Percentiles rank a stretch among this genome's conserved stretches.
Evolutionary conservation across 2,329 filamentous ascomycete species (phyloP).

Genomic region (Curvularia spicifera): DNA sequence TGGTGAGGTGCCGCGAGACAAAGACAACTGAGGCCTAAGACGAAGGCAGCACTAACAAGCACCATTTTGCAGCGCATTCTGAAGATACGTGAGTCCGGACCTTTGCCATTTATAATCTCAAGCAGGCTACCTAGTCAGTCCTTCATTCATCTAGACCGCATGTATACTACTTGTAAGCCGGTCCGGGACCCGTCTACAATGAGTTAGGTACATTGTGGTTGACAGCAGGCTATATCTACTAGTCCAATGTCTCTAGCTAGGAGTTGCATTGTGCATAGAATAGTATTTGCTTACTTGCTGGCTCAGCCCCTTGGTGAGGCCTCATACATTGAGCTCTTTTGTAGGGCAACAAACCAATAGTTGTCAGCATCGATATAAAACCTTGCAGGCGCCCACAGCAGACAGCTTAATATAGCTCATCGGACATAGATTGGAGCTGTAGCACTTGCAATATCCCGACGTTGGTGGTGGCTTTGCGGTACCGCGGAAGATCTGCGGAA

Average conservation of each 20-base stretch:
- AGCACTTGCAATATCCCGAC: slow-evolving; percentile 6
- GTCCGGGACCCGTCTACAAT: background rate
- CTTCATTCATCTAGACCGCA: background rate
- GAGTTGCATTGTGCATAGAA: background rate
- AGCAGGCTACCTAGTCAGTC: background rate
- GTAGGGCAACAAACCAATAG: slow-evolving; percentile 16
- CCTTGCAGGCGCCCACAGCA: slow-evolving; percentile 5
- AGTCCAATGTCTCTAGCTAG: background rate
- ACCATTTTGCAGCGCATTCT: slow-evolving; percentile 21
- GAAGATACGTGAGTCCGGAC: background rate
- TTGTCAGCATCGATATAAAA: slow-evolving; percentile 39
- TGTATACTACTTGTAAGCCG: background rate
- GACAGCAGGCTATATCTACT: background rate
- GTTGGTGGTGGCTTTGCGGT: slow-evolving; percentile 5
- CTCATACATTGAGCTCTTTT: slow-evolving; percentile 18
- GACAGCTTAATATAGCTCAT: background rate
- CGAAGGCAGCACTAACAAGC: slow-evolving; percentile 3
- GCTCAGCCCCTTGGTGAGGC: background rate
- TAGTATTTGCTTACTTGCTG: background rate
- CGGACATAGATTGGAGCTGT: slow-evolving; percentile 3
- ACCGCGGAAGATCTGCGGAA: slow-evolving; percentile 1
- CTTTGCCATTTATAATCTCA: background rate
- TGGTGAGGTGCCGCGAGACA: slow-evolving; percentile 11
- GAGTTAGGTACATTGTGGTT: background rate
- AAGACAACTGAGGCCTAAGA: slow-evolving; percentile 14